phyloP scores from a whole-genome alignment of 306 rosid species.

The Cucurbita argyrosperma region DNA sequence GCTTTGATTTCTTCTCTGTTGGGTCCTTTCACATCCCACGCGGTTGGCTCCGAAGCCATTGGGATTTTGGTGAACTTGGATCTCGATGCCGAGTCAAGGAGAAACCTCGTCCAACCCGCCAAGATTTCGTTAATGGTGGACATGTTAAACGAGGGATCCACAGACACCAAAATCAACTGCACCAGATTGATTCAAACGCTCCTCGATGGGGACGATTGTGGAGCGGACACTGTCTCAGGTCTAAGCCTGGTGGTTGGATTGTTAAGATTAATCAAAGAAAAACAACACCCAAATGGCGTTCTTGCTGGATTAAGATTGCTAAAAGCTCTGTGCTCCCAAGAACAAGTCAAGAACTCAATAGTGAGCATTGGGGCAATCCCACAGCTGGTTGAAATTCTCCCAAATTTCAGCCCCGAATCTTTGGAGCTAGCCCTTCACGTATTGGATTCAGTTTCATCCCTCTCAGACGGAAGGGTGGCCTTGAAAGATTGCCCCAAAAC shows the following conservation, averaged over 20 bases:
- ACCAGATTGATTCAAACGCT: slow-evolving; percentile 42
- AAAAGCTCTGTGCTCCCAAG: slow-evolving; percentile 28
- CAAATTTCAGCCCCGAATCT: slow-evolving; percentile 32
- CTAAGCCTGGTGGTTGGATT: slow-evolving; percentile 62
- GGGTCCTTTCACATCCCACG: slow-evolving; percentile 73
- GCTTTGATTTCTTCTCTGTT: slow-evolving; percentile 32
- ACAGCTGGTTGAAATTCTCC: slow-evolving; percentile 48
- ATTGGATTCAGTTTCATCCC: slow-evolving; percentile 41
- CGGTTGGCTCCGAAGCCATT: slow-evolving; percentile 63
- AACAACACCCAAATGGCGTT: slow-evolving; percentile 42
- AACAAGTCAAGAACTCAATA: slow-evolving; percentile 29
- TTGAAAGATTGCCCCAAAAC: slow-evolving; percentile 52
- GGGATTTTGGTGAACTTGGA: slow-evolving; percentile 55
- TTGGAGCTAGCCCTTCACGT: slow-evolving; percentile 41
- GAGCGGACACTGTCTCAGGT: slow-evolving; percentile 31
- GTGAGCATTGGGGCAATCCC: slow-evolving; percentile 48
- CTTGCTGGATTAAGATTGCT: slow-evolving; percentile 42
- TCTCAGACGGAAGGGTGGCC: slow-evolving; percentile 52
- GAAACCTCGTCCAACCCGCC: slow-evolving; percentile 37
- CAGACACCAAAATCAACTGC: slow-evolving; percentile 66
- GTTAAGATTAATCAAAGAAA: slow-evolving; percentile 51
- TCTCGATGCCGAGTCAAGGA: slow-evolving; percentile 28
- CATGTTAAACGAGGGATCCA: slow-evolving; percentile 66
- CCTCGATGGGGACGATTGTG: slow-evolving; percentile 29
- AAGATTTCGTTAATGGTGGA: slow-evolving; percentile 62